Percentiles rank a stretch among this genome's conserved stretches.
Evolutionary conservation across 2,329 filamentous ascomycete species (phyloP).

Genomic region (Colletotrichum tamarilloi): DNA sequence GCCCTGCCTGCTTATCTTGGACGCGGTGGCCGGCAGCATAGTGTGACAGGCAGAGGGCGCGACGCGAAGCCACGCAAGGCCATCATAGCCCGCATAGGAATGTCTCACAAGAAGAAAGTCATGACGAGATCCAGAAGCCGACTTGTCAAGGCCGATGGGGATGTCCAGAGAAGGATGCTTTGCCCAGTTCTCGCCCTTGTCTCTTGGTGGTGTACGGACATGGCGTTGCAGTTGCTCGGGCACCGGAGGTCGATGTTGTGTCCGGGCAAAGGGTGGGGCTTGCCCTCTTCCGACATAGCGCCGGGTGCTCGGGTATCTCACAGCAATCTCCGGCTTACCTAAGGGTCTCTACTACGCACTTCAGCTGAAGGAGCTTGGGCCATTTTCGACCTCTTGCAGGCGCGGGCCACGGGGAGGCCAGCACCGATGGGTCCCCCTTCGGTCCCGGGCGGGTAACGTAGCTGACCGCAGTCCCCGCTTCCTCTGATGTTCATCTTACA

Average conservation of each 20-base stretch:
- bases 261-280: neutral
- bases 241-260: constrained; percentile 25
- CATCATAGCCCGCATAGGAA: neutral
- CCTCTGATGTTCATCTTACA: constrained; percentile 12
- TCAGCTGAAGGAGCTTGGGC: neutral
- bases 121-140: neutral
- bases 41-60: neutral
- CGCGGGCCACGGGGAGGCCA: neutral
- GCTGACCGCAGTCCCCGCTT: neutral
- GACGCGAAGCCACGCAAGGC: neutral
- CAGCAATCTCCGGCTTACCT: neutral
- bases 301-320: constrained; percentile 18
- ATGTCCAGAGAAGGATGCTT: constrained; percentile 32
- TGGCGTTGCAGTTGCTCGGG: constrained; percentile 13
- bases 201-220: constrained; percentile 1
- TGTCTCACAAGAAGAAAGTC: constrained; percentile 7
- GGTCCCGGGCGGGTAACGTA: constrained; percentile 32
- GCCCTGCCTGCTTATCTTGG: neutral
- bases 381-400: neutral
- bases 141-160: constrained; percentile 28
- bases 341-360: neutral
- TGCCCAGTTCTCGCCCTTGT: neutral
- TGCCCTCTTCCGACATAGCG: constrained; percentile 2
- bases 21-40: neutral
- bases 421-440: neutral